These are phyloP conservation scores for Dothidotthia symphoricarpi DNA, from an alignment of 2,329 filamentous ascomycete species.

Conservation along the genomic window DNA sequence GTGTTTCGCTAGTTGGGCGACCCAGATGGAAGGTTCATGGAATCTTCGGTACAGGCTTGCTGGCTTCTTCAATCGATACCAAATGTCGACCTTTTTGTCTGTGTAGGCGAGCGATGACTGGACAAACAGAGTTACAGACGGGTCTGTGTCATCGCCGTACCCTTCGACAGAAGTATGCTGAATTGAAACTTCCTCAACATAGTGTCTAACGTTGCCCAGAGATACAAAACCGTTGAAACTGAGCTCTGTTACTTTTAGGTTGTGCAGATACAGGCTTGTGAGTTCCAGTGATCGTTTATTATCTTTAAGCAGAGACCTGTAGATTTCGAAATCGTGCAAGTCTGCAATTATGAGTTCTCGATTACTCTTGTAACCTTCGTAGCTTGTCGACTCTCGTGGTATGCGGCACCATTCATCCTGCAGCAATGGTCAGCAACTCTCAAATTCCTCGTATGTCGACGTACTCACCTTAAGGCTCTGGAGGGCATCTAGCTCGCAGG, in stretches of 20 bases:
- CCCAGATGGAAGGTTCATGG: constrained; percentile 65
- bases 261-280: constrained; percentile 19
- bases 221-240: constrained; percentile 45
- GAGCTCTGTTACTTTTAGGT: constrained; percentile 17
- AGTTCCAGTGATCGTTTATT: constrained; percentile 13
- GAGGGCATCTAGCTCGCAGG: constrained; percentile 10
- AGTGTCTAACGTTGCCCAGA: constrained; percentile 45
- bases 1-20: constrained; percentile 69
- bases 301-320: constrained; percentile 9
- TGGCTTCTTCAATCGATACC: constrained; percentile 62
- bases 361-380: constrained; percentile 3
- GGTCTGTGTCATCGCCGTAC: no score
- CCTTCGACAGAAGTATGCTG: constrained; percentile 62
- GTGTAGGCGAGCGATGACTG: constrained; percentile 48
- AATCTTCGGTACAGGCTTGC: constrained; percentile 62
- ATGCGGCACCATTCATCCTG: constrained; percentile 9
- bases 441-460: no score
- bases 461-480: constrained; percentile 11
- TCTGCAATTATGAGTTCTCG: constrained; percentile 16
- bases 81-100: constrained; percentile 47
- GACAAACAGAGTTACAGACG: no score
- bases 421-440: no score
- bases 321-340: constrained; percentile 28
- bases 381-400: background rate
- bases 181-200: constrained; percentile 59